These are phyloP conservation scores for Suaeda aralocaspica DNA, from an alignment of 148 eudicot species.

Conservation along the genomic window DNA sequence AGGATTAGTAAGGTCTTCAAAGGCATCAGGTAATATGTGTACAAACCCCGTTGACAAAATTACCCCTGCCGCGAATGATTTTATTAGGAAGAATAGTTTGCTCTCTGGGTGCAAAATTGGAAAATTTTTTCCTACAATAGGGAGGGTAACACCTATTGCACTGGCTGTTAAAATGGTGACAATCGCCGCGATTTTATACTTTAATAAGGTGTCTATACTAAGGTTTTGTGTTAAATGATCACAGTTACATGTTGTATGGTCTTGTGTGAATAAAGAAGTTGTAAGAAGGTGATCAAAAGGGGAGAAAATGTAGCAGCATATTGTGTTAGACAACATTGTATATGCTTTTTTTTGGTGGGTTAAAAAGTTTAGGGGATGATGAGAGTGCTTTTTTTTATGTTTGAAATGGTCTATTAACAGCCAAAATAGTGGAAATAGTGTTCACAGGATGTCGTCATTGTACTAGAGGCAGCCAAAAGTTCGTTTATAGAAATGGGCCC, in stretches of 20 bases:
- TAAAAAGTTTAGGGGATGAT: neutral
- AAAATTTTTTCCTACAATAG: conserved; percentile 18
- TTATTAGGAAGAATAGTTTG: conserved; percentile 28
- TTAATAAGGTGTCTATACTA: neutral
- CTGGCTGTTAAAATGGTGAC: conserved; percentile 18
- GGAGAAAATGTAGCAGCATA: conserved; percentile 1
- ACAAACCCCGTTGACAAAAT: conserved; percentile 34
- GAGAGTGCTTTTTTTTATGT: neutral
- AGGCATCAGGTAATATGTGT: conserved; percentile 32
- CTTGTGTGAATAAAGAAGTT: neutral
- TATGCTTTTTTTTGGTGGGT: neutral
- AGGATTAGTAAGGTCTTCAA: conserved; percentile 22
- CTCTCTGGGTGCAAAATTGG: conserved; percentile 22
- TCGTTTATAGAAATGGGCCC: conserved; percentile 2
- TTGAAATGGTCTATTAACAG: neutral
- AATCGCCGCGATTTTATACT: conserved; percentile 25
- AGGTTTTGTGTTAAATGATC: conserved; percentile 2
- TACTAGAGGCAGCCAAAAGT: neutral
- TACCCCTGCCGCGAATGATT: conserved; percentile 40
- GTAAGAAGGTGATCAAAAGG: neutral
- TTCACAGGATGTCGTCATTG: conserved; percentile 16
- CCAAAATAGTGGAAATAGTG: conserved; percentile 9
- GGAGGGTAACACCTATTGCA: conserved; percentile 25
- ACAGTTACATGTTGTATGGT: neutral
- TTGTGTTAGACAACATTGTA: neutral